Evolutionary conservation across 495 filamentous ascomycete species (phyloP), one percentile per base, ranked within the genome.

Genomic region (Talaromyces adpressus): DNA sequence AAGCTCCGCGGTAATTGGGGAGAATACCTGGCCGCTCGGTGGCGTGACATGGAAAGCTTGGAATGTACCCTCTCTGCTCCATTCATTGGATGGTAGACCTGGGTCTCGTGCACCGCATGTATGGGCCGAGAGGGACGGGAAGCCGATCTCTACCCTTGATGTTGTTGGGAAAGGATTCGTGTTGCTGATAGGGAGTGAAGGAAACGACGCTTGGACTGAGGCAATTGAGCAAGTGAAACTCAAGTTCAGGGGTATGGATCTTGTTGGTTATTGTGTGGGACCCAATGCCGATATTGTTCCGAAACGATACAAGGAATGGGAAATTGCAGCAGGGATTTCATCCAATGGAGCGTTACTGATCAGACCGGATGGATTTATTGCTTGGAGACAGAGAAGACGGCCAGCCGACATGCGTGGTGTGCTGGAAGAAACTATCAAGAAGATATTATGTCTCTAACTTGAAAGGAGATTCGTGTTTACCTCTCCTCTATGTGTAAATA

Each of bases 341-440:
- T 18, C 27, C 0, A 67, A 20, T 12, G 72, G 72, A 3, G 70
- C 69, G 14, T 59, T 45, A 52, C 66, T 74, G 7, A 41, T 72
- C 60, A 64, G 72, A 2, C 72, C 72, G 1, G 70, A 74, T 63
- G 70, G 72, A 14, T 72, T 72, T 65, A 64, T 74, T 59, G 65
- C 72, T 4, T 74, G 72, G 72, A 68, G 65, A 20, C 41, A 57
- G 41, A 53, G 45, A 4, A 57, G 66, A 20, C 2, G 66, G 14
- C 64, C 65, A 0, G 14, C 4, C 34, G 36, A 47, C 20, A 23
- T 49, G 3, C 25, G 14, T 5, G 12, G 9, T 27, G 23, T 2
- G 18, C 25, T 61, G 39, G 34, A 61, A 9, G 20, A 29, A 16
- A 16, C 12, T 14, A 29, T 61, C 9, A 47, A 22, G 32, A 2